Evolutionary conservation across 495 filamentous ascomycete genomes (phyloP).

Genomic region (Cercophora newfieldiana): DNA sequence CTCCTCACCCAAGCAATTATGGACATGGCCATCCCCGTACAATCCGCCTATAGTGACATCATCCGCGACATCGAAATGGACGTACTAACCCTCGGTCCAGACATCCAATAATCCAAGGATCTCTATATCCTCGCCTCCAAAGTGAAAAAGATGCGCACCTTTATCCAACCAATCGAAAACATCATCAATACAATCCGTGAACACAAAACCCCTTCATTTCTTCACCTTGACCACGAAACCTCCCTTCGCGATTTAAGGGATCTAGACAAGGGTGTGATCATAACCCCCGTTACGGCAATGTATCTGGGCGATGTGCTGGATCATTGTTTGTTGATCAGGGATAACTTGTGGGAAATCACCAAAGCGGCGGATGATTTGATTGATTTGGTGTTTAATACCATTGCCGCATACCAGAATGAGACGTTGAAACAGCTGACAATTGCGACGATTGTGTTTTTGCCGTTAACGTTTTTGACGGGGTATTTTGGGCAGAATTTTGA

Average conservation of each 20-base stretch:
- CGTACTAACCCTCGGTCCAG: slow-evolving; percentile 7
- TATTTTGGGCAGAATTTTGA: slow-evolving; percentile 15
- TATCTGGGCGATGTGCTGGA: slow-evolving; percentile 7
- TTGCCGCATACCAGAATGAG: slow-evolving; percentile 12
- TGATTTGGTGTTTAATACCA: slow-evolving; percentile 8
- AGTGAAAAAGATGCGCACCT: slow-evolving; percentile 4
- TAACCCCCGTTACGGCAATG: slow-evolving; percentile 7
- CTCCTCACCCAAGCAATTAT: slow-evolving; percentile 8
- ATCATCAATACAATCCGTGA: slow-evolving; percentile 7
- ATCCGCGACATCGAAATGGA: slow-evolving; percentile 13
- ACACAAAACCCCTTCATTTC: not conserved
- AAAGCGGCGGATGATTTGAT: slow-evolving; percentile 11
- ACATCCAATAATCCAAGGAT: slow-evolving; percentile 12
- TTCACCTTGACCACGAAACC: not conserved
- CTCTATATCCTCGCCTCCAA: slow-evolving; percentile 14
- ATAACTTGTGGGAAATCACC: slow-evolving; percentile 5
- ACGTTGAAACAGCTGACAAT: slow-evolving; percentile 8
- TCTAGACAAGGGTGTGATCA: slow-evolving; percentile 2
- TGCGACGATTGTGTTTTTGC: slow-evolving; percentile 11
- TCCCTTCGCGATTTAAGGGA: not conserved
- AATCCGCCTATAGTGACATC: slow-evolving; percentile 5
- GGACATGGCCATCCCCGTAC: slow-evolving; percentile 13
- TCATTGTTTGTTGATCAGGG: slow-evolving; percentile 4
- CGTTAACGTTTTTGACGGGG: slow-evolving; percentile 10
- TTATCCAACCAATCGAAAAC: slow-evolving; percentile 6